Base-by-base conservation (phyloP, 2,329 filamentous ascomycete genomes). In the Ascochyta fabae region DNA sequence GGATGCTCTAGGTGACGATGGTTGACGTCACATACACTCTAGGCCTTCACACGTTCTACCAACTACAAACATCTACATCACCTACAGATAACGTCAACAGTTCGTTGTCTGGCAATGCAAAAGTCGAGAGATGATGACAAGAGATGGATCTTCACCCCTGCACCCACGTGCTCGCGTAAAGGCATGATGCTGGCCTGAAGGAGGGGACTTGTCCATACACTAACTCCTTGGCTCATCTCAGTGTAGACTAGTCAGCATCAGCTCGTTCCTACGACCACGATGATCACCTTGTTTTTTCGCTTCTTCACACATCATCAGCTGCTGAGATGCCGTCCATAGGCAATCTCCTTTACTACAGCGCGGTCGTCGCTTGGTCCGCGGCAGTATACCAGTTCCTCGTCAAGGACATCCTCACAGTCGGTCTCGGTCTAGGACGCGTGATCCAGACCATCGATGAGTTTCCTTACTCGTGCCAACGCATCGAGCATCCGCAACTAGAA, bases 391-490 rank as follows among this genome's bases (percentile, higher is more conserved):
- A 73, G 45, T 55, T 72, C 5, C 55, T 55, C 9, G 41, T 71
- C 12, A 68, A 65, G 9, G 66, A 70, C 26, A 13, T 71, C 3
- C 53, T 72, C 12, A 49, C 53, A 8, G 58, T 58, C 8, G 65
- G 60, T 0, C 44, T 70, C 9, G 70, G 69, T n/a, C 19, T 70
- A 22, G 65, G 69, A 5, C 66, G 70, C 24, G 54, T 63, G 13
- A 64, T 69, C 5, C 67, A 72, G 40, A 51, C 46, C 15, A 65
- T 71, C 19, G 66, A 70, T 7, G 67, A 72, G 15, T 72, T 71
- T 34, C 66, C 69, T 7, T 72, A 62, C 39, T 46, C 54, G 3
- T 72, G 69, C 42, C 56, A 63, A 10, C 61, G 65, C 15, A 36
- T 72, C 5, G 49, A 59, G 24, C 61, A 72, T 52, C 59, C 67